Base-by-base conservation (phyloP, 1,284 basidiomycete species). In the Ganoderma multipileum region DNA sequence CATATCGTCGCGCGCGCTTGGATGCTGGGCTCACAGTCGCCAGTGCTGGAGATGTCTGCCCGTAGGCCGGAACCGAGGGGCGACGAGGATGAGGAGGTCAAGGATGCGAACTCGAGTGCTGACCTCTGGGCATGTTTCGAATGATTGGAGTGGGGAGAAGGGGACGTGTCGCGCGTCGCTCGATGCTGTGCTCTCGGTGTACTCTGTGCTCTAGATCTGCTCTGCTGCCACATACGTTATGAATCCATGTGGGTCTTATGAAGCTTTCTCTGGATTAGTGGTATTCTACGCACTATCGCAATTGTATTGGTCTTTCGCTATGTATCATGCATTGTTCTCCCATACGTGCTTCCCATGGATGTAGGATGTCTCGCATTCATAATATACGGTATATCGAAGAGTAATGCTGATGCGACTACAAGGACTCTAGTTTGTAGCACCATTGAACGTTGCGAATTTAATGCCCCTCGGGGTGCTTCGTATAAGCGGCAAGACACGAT, bases 101-200 rank as follows among this genome's bases (percentile, higher is more conserved):
- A 67, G 66, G 71, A 72, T 12, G 73, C 70, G 30, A 59, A 74
- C 60, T 74, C 73, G 52, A 74, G 73, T 44, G 71, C 67, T 14
- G 68, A 67, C 55, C 36, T 68, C 28, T 65, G 69, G 61, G 68
- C 64, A n/a, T 58, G 65, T 7, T 67, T 69, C 26, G 66, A 68
- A 23, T 23, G 61, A 62, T 30, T 60, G 58, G 23, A 14, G 58
- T 36, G 33, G 4, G 18, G 20, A n/a, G 55, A 14, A 38, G 18
- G 55, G 33, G 55, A n/a, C 11, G 33, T 23, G 30, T 30, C 38
- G 30, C 33, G 14, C 1, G 9, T 63, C 33, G 50, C 7, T 61
- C 26, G 20, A 42, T 42, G 60, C 23, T 28, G 42, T 42, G n/a
- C 23, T 41, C 23, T 26, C 36, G 11, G 11, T 61, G 26, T 41